Percentiles rank a stretch among this genome's conserved stretches.
Evolutionary conservation across 1,284 basidiomycete genomes (phyloP).

Genomic region (Apiotrichum montevideense): DNA sequence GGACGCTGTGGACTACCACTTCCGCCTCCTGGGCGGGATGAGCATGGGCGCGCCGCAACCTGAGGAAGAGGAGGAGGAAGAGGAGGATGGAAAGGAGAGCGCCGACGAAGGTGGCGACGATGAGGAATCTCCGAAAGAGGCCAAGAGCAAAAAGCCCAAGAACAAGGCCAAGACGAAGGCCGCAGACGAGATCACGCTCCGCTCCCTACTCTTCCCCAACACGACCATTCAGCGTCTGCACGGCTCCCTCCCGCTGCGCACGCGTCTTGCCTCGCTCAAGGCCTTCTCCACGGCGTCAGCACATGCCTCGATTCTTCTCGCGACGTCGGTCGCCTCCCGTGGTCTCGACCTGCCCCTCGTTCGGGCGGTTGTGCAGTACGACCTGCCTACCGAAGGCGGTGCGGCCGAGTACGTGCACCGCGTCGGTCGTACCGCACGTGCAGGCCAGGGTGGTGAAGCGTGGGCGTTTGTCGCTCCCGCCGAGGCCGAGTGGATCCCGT

Average conservation of each 20-base stretch:
- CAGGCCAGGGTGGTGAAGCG: slow-evolving; percentile 76
- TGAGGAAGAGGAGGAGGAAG: slow-evolving; percentile 24
- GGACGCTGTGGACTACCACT: slow-evolving; percentile 96
- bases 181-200: slow-evolving; percentile 53
- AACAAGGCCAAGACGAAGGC: slow-evolving; percentile 16
- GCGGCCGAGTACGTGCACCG: slow-evolving; percentile 95
- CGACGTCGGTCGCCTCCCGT: slow-evolving; percentile 94
- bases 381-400: slow-evolving; percentile 94
- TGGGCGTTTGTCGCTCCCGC: slow-evolving; percentile 84
- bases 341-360: slow-evolving; percentile 97
- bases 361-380: slow-evolving; percentile 89
- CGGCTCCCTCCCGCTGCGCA: slow-evolving; percentile 78
- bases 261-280: slow-evolving; percentile 73
- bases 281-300: slow-evolving; percentile 59
- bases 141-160: slow-evolving; percentile 22
- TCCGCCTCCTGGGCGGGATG: slow-evolving; percentile 74
- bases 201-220: slow-evolving; percentile 71
- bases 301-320: slow-evolving; percentile 67
- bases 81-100: slow-evolving; percentile 26
- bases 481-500: slow-evolving; percentile 80
- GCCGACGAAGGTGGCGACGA: slow-evolving; percentile 36
- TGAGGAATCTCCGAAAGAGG: slow-evolving; percentile 20
- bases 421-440: slow-evolving; percentile 93
- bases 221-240: slow-evolving; percentile 86
- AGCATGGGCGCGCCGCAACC: slow-evolving; percentile 56